Percentiles rank a stretch among this genome's conserved stretches.
phyloP scores from a whole-genome alignment of 257 asterid genomes.

The Rubia yunnanensis region DNA sequence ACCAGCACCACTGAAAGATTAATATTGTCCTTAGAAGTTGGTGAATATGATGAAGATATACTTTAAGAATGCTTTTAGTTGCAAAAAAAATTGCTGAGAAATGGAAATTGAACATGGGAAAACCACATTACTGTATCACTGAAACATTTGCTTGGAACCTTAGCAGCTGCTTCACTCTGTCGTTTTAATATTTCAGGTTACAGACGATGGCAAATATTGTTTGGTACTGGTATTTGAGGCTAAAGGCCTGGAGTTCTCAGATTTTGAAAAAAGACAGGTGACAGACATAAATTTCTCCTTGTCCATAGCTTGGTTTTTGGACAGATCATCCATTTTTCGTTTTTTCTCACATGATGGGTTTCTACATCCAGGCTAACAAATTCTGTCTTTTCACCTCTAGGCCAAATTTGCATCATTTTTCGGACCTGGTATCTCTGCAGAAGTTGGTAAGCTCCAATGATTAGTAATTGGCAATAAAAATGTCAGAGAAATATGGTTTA shows the following conservation, averaged over 20 bases:
- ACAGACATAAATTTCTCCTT: constrained; percentile 1
- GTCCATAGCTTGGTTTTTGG: too few relatives aligned
- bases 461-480: not conserved
- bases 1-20: not conserved
- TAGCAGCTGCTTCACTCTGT: constrained; percentile 1
- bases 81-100: not conserved
- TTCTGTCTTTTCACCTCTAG: constrained; percentile 21
- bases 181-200: constrained; percentile 43
- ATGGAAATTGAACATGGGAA: not conserved
- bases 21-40: not conserved
- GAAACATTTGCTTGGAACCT: not conserved
- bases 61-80: not conserved
- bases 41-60: not conserved
- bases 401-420: constrained; percentile 91
- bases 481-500: not conserved
- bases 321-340: too few relatives aligned
- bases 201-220: constrained; percentile 69
- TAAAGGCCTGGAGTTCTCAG: constrained; percentile 65
- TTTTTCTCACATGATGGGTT: not conserved
- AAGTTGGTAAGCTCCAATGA: constrained; percentile 48
- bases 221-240: constrained; percentile 74
- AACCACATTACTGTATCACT: too few relatives aligned
- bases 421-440: constrained; percentile 94
- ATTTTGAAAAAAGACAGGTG: constrained; percentile 84
- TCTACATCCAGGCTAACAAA: not conserved